Evolutionary conservation across 345 rosid genomes (phyloP).

Genomic region (Heritiera littoralis): DNA sequence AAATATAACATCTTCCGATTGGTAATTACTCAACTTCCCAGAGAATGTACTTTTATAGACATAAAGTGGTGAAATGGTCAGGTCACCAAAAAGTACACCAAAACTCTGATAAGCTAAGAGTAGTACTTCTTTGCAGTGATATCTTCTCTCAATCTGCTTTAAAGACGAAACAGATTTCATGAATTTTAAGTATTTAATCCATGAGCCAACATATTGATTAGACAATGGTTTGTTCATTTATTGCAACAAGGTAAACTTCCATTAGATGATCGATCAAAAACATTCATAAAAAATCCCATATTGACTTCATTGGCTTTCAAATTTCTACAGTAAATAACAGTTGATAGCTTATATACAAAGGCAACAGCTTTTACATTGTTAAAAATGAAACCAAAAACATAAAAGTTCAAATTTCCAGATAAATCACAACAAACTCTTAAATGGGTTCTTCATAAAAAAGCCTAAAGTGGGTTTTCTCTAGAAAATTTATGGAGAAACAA

Average conservation of each 20-base stretch:
- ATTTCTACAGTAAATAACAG: slow-evolving; percentile 3
- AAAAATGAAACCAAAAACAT: background rate
- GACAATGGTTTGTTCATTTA: background rate
- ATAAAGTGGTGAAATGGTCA: slow-evolving; percentile 84
- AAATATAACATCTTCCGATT: slow-evolving; percentile 60
- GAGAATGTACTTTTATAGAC: slow-evolving; percentile 78
- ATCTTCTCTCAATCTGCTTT: slow-evolving; percentile 62
- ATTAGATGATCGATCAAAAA: background rate
- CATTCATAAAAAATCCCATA: background rate
- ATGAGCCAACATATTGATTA: background rate
- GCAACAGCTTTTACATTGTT: background rate
- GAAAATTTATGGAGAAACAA: background rate
- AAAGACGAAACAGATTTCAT: slow-evolving; percentile 22
- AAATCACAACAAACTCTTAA: slow-evolving; percentile 2
- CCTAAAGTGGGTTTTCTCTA: background rate
- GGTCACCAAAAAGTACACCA: slow-evolving; percentile 72
- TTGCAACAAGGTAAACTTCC: background rate
- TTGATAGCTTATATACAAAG: slow-evolving; percentile 8
- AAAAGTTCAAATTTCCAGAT: background rate
- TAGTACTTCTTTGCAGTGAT: slow-evolving; percentile 48
- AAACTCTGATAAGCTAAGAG: slow-evolving; percentile 69
- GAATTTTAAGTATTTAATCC: background rate
- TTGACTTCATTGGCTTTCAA: background rate
- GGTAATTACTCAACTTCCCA: slow-evolving; percentile 53
- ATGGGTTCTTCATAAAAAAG: slow-evolving; percentile 12